Evolutionary conservation across 78 protist genomes (phyloP).

Genomic region (Isochrysis galbana): DNA sequence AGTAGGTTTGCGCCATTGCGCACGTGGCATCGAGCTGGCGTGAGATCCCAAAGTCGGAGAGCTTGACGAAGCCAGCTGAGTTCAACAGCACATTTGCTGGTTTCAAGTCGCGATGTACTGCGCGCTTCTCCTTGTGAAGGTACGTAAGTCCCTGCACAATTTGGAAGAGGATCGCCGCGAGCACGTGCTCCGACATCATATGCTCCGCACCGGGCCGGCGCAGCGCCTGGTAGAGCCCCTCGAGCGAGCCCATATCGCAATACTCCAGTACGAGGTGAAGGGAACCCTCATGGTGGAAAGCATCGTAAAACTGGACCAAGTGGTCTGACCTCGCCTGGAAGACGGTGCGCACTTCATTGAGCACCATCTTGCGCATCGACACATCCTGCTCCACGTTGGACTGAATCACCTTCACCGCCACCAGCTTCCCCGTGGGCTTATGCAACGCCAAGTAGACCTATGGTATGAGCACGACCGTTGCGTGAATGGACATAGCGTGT

Average conservation of each 20-base stretch:
- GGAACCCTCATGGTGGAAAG: slow-evolving; percentile 66
- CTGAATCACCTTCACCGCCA: slow-evolving; percentile 85
- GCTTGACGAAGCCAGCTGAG: slow-evolving; percentile 39
- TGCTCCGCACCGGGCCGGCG: background rate
- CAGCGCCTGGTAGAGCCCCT: background rate
- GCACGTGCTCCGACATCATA: background rate
- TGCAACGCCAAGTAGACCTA: background rate
- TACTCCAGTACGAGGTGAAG: slow-evolving; percentile 51
- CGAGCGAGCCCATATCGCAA: slow-evolving; percentile 66
- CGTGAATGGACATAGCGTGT: no score
- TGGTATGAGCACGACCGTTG: no score
- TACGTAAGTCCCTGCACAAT: slow-evolving; percentile 39
- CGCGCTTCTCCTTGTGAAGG: slow-evolving; percentile 32
- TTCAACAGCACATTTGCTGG: slow-evolving; percentile 76
- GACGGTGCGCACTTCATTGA: slow-evolving; percentile 84
- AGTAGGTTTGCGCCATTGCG: slow-evolving; percentile 14
- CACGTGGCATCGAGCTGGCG: slow-evolving; percentile 34
- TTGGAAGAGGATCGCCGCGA: background rate
- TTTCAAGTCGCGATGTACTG: slow-evolving; percentile 70
- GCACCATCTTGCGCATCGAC: slow-evolving; percentile 74
- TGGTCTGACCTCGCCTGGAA: slow-evolving; percentile 70
- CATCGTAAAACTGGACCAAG: slow-evolving; percentile 60
- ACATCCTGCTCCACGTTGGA: slow-evolving; percentile 68
- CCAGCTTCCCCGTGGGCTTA: background rate
- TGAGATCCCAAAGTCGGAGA: slow-evolving; percentile 80